A percentile compares a stretch with the other conserved stretches of the same genome.
Evolutionary conservation across 176 grass and related monocot species (phyloP).

Genomic region (Miscanthus lutarioriparius): DNA sequence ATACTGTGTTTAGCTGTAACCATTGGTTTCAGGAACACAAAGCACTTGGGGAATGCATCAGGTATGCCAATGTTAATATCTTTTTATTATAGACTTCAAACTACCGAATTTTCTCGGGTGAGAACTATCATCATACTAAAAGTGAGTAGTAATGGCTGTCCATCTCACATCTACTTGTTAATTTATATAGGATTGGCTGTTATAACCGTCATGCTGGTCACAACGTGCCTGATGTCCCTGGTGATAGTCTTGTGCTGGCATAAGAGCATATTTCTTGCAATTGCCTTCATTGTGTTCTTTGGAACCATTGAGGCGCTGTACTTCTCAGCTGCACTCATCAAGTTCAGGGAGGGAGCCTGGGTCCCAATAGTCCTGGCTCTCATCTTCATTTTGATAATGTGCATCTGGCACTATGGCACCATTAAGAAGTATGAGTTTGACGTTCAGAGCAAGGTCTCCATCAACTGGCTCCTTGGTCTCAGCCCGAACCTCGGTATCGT

Average conservation of each 20-base stretch:
- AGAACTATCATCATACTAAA: not conserved
- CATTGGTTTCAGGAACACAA: constrained; percentile 94
- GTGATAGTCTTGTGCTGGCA: constrained; percentile 95
- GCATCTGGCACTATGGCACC: constrained; percentile 91
- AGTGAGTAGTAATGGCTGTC: too few relatives aligned
- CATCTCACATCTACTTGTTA: too few relatives aligned
- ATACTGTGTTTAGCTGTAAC: constrained; percentile 86
- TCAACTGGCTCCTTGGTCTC: constrained; percentile 91
- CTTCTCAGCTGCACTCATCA: constrained; percentile 88
- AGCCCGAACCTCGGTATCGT: constrained; percentile 73
- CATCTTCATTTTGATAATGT: constrained; percentile 89
- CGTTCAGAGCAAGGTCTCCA: constrained; percentile 85
- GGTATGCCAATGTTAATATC: constrained; percentile 40
- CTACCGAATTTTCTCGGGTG: not conserved
- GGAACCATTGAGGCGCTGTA: constrained; percentile 92
- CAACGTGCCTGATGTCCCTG: constrained; percentile 91
- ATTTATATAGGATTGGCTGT: constrained; percentile 75
- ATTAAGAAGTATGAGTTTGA: constrained; percentile 94
- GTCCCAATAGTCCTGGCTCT: constrained; percentile 71
- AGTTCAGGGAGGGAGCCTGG: constrained; percentile 91
- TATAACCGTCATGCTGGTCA: constrained; percentile 98
- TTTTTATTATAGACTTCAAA: not conserved
- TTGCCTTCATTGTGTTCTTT: constrained; percentile 87
- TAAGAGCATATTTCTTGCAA: constrained; percentile 80
- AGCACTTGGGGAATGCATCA: constrained; percentile 89